Percentiles rank a stretch among this genome's conserved stretches.
phyloP scores from a whole-genome alignment of 345 rosid species.

The Brassica rapa region DNA sequence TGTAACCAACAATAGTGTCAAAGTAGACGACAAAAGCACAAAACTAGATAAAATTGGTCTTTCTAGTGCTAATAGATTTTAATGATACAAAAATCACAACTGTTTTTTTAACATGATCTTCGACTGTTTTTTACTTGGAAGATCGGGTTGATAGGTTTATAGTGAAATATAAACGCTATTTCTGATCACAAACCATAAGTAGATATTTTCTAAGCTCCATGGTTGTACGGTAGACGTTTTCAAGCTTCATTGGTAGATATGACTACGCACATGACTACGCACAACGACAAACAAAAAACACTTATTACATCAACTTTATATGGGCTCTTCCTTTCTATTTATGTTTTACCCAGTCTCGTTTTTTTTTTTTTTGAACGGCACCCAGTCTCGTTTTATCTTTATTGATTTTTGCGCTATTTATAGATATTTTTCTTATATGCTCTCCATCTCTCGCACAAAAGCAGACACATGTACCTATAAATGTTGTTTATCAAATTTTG shows the following conservation, averaged over 20 bases:
- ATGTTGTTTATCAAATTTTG: too few species aligned
- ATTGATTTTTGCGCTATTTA: too few species aligned
- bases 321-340: not conserved
- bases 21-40: too few species aligned
- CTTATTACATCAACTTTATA: not conserved
- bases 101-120: not conserved
- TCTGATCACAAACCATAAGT: constrained; percentile 19
- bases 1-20: too few species aligned
- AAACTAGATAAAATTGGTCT: too few species aligned
- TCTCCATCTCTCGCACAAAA: too few species aligned
- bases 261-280: not conserved
- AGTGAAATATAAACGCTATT: not conserved
- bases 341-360: not conserved
- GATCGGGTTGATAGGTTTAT: not conserved
- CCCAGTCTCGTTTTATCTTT: not conserved
- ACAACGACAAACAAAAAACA: not conserved
- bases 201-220: constrained; percentile 16
- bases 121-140: not conserved
- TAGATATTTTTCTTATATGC: too few species aligned
- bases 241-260: not conserved
- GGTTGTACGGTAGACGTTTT: constrained; percentile 13
- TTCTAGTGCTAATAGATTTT: too few species aligned
- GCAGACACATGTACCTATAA: too few species aligned
- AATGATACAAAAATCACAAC: too few species aligned
- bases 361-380: not conserved